phyloP scores from a whole-genome alignment of 768 basidiomycete genomes.

The Suillus fuscotomentosus region DNA sequence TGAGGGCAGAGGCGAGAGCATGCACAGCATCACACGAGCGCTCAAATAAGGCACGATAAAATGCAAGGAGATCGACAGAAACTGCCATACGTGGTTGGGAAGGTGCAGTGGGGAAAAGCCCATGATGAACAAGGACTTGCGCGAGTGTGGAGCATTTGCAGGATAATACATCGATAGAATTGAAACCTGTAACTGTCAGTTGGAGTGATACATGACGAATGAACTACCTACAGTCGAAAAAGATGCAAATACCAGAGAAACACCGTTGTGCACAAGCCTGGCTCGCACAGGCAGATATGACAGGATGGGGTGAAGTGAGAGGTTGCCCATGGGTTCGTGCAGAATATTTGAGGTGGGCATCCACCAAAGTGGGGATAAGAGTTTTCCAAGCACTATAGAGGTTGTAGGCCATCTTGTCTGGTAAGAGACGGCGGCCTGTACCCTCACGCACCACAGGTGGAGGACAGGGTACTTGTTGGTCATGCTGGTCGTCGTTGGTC shows the following conservation, averaged over 20 bases:
- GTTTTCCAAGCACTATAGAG: background rate
- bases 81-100: constrained; percentile 14
- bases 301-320: background rate
- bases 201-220: background rate
- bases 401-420: background rate
- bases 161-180: constrained; percentile 5
- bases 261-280: background rate
- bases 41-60: constrained; percentile 34
- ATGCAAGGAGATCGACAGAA: constrained; percentile 29
- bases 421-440: background rate
- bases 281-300: background rate
- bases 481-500: background rate
- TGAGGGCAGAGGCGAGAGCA: background rate
- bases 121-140: constrained; percentile 25
- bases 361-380: constrained; percentile 3
- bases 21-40: constrained; percentile 31
- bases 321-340: background rate
- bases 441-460: too few relatives aligned
- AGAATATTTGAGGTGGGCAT: background rate
- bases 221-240: constrained; percentile 5
- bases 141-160: constrained; percentile 23
- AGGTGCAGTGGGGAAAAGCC: constrained; percentile 31
- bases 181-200: constrained; percentile 15
- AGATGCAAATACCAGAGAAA: background rate
- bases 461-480: background rate